phyloP scores from a whole-genome alignment of 345 rosid species.

The Aquilaria sinensis region DNA sequence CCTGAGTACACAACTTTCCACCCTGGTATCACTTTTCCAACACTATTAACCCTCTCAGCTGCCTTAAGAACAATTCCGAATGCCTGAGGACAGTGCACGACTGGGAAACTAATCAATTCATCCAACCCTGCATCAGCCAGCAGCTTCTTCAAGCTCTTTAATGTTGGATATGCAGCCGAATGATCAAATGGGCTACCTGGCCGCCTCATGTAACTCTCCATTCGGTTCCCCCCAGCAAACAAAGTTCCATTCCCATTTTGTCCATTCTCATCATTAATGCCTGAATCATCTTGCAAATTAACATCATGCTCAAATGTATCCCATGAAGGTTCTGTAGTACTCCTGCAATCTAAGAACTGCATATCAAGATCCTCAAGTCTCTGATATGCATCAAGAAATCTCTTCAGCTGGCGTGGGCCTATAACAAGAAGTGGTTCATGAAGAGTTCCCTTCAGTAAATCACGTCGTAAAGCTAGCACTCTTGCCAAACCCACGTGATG shows the following conservation, averaged over 20 bases:
- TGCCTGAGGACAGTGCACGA: slow-evolving; percentile 92
- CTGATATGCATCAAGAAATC: slow-evolving; percentile 81
- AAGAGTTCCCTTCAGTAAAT: slow-evolving; percentile 50
- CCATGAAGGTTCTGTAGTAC: slow-evolving; percentile 59
- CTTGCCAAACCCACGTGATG: slow-evolving; percentile 89
- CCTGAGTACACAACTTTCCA: slow-evolving; percentile 97
- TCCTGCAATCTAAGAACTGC: slow-evolving; percentile 84
- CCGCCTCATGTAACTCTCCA: slow-evolving; percentile 72
- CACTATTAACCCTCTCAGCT: slow-evolving; percentile 52
- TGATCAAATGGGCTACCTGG: slow-evolving; percentile 45
- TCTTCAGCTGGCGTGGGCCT: slow-evolving; percentile 71
- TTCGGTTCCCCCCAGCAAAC: slow-evolving; percentile 55
- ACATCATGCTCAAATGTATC: slow-evolving; percentile 32
- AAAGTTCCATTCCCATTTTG: slow-evolving; percentile 31
- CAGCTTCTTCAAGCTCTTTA: slow-evolving; percentile 48
- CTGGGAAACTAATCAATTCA: slow-evolving; percentile 76
- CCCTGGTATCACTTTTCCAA: slow-evolving; percentile 70
- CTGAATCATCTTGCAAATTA: slow-evolving; percentile 17
- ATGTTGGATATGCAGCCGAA: slow-evolving; percentile 27
- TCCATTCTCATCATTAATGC: slow-evolving; percentile 11
- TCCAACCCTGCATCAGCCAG: slow-evolving; percentile 63
- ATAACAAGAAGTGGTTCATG: slow-evolving; percentile 81
- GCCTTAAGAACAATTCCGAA: slow-evolving; percentile 73
- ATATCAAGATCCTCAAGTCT: slow-evolving; percentile 88
- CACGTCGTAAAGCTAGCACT: slow-evolving; percentile 71